Conservation (phyloP, 495 filamentous ascomycete genomes). For the Penicillium pulvis region DNA sequence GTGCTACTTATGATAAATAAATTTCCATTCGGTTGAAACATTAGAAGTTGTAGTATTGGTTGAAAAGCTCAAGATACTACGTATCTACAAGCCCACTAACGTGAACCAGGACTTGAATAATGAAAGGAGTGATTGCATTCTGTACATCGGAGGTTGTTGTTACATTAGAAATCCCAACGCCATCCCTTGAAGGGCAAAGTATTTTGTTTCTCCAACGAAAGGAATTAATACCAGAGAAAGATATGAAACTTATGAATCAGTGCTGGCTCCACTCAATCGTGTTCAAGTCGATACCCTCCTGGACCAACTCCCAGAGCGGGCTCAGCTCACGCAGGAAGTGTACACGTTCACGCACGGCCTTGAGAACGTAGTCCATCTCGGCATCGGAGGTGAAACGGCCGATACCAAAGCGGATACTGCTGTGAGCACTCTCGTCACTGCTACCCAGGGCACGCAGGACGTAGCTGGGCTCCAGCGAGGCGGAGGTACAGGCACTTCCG, state of each 20-base stretch:
- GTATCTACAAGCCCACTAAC: neutral
- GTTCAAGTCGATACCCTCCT: constrained; percentile 93
- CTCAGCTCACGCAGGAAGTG: constrained; percentile 92
- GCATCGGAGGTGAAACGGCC: constrained; percentile 92
- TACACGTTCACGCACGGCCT: constrained; percentile 88
- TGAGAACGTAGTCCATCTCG: constrained; percentile 97
- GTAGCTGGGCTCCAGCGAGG: constrained; percentile 94
- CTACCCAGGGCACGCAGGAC: constrained; percentile 90
- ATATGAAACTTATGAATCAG: constrained; percentile 16
- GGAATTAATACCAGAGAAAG: constrained; percentile 21
- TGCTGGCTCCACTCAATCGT: constrained; percentile 97
- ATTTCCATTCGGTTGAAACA: neutral
- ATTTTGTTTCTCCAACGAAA: constrained; percentile 23
- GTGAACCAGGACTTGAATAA: neutral
- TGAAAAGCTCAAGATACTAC: neutral
- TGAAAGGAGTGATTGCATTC: constrained; percentile 31
- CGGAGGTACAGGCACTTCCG: constrained; percentile 94
- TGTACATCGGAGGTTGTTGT: constrained; percentile 31
- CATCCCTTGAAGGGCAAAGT: constrained; percentile 28
- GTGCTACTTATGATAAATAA: too few species aligned
- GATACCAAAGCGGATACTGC: constrained; percentile 96
- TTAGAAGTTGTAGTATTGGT: neutral
- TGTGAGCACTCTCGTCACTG: constrained; percentile 96
- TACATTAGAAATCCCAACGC: constrained; percentile 35
- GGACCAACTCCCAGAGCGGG: constrained; percentile 96